Evolutionary conservation across 2,329 filamentous ascomycete genomes (phyloP), one percentile per base, ranked within the genome.

Genomic region (Orbilia blumenaviensis): DNA sequence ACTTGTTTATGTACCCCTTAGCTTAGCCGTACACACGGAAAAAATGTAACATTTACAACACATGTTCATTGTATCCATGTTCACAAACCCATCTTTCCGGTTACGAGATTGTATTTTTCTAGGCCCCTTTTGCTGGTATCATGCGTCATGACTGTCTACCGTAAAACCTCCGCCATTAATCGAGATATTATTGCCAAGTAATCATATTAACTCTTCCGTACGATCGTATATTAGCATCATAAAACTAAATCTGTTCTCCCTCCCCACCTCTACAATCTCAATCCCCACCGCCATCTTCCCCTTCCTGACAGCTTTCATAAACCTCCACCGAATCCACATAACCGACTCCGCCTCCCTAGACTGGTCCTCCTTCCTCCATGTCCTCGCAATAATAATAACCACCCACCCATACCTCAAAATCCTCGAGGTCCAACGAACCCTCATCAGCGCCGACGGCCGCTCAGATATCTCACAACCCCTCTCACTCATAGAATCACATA

Each of bases 41-140:
- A 60, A 75, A 75, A 75, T 75, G 41, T 63, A 75, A 68, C 63
- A 68, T 63, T 21, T 32, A 58, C 71, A 75, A 75, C 71, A 27
- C 63, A 75, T 42, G 16, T 29, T 18, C n/a, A n/a, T n/a, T n/a
- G n/a, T n/a, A n/a, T n/a, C n/a, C n/a, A n/a, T 32, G 5, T 12
- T 27, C 48, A 16, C 48, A 34, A 7, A 14, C 23, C n/a, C 42
- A 46, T 23, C 42, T n/a, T n/a, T n/a, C n/a, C n/a, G n/a, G n/a
- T n/a, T n/a, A n/a, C n/a, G n/a, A n/a, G n/a, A n/a, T n/a, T n/a
- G n/a, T n/a, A n/a, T n/a, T n/a, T n/a, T n/a, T n/a, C n/a, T n/a
- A n/a, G n/a, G n/a, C n/a, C n/a, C n/a, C n/a, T n/a, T n/a, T n/a
- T n/a, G n/a, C n/a, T n/a, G n/a, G n/a, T n/a, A n/a, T n/a, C n/a